Evolutionary conservation across 139 green algal genomes (phyloP).

Genomic region (Picocystis salinarum): DNA sequence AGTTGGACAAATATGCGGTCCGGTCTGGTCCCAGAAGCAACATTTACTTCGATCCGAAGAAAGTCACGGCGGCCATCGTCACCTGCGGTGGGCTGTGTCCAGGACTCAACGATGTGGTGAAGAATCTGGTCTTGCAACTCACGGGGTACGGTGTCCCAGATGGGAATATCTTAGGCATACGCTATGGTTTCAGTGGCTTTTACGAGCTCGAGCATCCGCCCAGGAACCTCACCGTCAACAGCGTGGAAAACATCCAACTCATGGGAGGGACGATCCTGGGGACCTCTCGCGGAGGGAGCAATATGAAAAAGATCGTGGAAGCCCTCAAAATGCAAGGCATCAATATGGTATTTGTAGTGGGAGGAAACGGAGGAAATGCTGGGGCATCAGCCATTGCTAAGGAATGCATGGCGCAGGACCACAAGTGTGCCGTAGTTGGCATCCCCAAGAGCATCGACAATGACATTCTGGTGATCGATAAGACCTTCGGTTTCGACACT

Average conservation of each 20-base stretch:
- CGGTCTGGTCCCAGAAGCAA: slow-evolving; percentile 52
- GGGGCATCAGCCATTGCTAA: slow-evolving; percentile 56
- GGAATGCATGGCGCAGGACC: slow-evolving; percentile 42
- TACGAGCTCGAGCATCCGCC: slow-evolving; percentile 55
- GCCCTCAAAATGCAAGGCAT: slow-evolving; percentile 83
- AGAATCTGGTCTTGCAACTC: slow-evolving; percentile 66
- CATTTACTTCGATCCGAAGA: slow-evolving; percentile 66
- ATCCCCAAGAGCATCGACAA: slow-evolving; percentile 99
- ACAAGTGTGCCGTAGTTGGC: slow-evolving; percentile 53
- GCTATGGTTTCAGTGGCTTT: slow-evolving; percentile 69
- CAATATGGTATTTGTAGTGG: slow-evolving; percentile 68
- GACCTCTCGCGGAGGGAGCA: slow-evolving; percentile 72
- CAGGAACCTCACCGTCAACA: slow-evolving; percentile 53
- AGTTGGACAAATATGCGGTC: slow-evolving; percentile 60
- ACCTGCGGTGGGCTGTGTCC: slow-evolving; percentile 94
- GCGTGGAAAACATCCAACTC: slow-evolving; percentile 84
- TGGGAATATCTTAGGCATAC: slow-evolving; percentile 75
- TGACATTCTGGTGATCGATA: slow-evolving; percentile 77
- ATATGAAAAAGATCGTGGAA: slow-evolving; percentile 91
- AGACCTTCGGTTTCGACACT: slow-evolving; percentile 83
- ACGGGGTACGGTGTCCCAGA: slow-evolving; percentile 72
- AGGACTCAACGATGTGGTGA: slow-evolving; percentile 92
- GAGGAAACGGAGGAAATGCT: slow-evolving; percentile 59
- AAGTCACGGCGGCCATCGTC: slow-evolving; percentile 74
- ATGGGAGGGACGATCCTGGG: slow-evolving; percentile 90